Percentiles rank a stretch among this genome's conserved stretches.
Conservation (phyloP, 768 basidiomycete genomes). For the Tylopilus subfusipes region DNA sequence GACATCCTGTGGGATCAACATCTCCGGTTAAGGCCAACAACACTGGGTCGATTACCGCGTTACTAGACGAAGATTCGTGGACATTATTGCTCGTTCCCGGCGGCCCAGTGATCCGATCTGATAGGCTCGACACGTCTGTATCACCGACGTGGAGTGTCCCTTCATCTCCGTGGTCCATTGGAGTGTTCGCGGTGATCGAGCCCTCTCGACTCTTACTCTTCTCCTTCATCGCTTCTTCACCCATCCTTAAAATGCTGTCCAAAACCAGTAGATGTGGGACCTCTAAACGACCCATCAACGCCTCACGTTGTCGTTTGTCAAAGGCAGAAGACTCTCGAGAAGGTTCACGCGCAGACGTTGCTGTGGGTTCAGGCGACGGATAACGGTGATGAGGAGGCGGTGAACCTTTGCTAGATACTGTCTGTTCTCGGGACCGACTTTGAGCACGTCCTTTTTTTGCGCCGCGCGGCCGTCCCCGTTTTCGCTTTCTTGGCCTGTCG, state of each 20-base stretch:
- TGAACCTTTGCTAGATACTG: not conserved
- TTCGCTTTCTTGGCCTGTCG: slow-evolving; percentile 4
- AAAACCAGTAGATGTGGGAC: slow-evolving; percentile 31
- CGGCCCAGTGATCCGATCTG: not conserved
- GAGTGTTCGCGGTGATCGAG: not conserved
- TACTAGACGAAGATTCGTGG: not conserved
- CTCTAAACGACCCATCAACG: slow-evolving; percentile 30
- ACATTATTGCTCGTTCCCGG: not conserved
- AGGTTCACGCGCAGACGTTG: not conserved
- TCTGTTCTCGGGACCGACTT: not conserved
- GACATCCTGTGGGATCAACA: not conserved
- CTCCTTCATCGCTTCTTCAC: slow-evolving; percentile 19
- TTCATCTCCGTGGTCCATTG: slow-evolving; percentile 3
- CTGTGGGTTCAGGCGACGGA: not conserved
- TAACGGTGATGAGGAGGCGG: not conserved
- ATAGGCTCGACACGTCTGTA: not conserved
- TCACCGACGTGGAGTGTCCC: not conserved
- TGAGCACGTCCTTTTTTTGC: slow-evolving; percentile 2
- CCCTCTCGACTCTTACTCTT: slow-evolving; percentile 10
- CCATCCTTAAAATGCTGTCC: slow-evolving; percentile 35
- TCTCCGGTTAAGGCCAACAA: slow-evolving; percentile 27
- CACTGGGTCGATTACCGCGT: slow-evolving; percentile 31
- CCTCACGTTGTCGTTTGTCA: slow-evolving; percentile 17
- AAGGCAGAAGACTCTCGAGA: not conserved
- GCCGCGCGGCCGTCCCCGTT: slow-evolving; percentile 7